phyloP scores from a whole-genome alignment of 371 early-diverging fungal species.

The Mortierella sp. region DNA sequence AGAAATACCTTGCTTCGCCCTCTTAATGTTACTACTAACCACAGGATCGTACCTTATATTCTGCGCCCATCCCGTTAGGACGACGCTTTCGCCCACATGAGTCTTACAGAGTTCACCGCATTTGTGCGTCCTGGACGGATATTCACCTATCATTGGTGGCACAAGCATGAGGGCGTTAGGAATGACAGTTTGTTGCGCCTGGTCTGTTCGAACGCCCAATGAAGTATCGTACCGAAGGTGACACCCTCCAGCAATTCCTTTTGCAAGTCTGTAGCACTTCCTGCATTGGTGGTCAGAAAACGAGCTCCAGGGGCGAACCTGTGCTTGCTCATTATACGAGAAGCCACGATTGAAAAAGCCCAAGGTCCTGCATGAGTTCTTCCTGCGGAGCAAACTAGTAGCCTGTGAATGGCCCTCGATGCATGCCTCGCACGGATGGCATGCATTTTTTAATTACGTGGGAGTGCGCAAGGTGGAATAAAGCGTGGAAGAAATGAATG shows the following conservation, averaged over 20 bases:
- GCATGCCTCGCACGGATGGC: conserved; percentile 17
- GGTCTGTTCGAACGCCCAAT: not conserved
- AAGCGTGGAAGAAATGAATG: not conserved
- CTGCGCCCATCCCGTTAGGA: conserved; percentile 83
- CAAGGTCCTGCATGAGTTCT: no score
- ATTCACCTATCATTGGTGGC: conserved; percentile 38
- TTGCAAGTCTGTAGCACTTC: not conserved
- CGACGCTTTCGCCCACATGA: conserved; percentile 71
- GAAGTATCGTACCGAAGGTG: conserved; percentile 31
- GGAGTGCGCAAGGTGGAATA: not conserved
- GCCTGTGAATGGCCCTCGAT: conserved; percentile 1
- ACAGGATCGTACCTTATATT: conserved; percentile 70
- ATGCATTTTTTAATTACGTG: conserved; percentile 6
- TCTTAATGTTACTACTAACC: no score
- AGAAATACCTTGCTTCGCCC: no score
- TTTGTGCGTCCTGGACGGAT: conserved; percentile 74
- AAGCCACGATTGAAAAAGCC: not conserved
- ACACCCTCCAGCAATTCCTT: conserved; percentile 34
- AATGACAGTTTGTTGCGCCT: not conserved
- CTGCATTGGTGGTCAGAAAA: not conserved
- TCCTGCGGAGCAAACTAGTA: not conserved
- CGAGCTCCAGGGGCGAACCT: not conserved
- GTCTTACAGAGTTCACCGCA: conserved; percentile 70
- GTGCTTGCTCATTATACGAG: not conserved
- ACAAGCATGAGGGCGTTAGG: not conserved